These are phyloP conservation scores for Chenopodium berlandieri DNA, from an alignment of 148 eudicot species.

Conservation along the genomic window DNA sequence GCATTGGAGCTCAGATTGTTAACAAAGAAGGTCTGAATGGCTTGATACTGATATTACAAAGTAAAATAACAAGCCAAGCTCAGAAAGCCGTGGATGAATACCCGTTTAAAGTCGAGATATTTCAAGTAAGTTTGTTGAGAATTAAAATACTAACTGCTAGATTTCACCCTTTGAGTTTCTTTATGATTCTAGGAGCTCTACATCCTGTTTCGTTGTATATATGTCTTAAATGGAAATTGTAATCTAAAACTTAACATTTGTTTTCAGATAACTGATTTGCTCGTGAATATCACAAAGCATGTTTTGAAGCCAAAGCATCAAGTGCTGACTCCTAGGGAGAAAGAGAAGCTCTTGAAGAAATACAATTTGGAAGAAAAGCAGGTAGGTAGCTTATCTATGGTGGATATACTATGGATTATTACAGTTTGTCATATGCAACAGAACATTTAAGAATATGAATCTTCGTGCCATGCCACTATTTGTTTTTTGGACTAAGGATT, in stretches of 20 bases:
- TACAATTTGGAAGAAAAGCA: slow-evolving; percentile 80
- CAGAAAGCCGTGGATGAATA: slow-evolving; percentile 57
- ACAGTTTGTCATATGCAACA: not conserved
- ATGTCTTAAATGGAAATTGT: not conserved
- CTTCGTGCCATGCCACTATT: not conserved
- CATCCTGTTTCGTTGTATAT: not conserved
- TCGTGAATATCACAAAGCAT: slow-evolving; percentile 82
- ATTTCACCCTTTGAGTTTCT: not conserved
- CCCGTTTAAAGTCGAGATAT: slow-evolving; percentile 75
- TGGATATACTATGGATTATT: not conserved
- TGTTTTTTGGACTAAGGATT: slow-evolving; percentile 1
- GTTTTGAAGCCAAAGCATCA: slow-evolving; percentile 77
- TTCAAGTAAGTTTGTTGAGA: slow-evolving; percentile 52
- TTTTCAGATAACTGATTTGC: slow-evolving; percentile 83
- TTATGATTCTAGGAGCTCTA: not conserved
- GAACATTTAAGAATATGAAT: not conserved
- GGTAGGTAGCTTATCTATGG: slow-evolving; percentile 31
- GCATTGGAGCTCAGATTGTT: slow-evolving; percentile 47
- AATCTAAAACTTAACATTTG: not conserved
- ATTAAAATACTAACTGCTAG: not conserved
- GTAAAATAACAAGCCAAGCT: slow-evolving; percentile 70
- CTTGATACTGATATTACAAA: slow-evolving; percentile 70
- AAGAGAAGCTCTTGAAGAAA: slow-evolving; percentile 64
- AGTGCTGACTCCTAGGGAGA: slow-evolving; percentile 60
- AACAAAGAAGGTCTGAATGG: slow-evolving; percentile 62